phyloP scores from a whole-genome alignment of 768 basidiomycete species.

The Astraeus odoratus region DNA sequence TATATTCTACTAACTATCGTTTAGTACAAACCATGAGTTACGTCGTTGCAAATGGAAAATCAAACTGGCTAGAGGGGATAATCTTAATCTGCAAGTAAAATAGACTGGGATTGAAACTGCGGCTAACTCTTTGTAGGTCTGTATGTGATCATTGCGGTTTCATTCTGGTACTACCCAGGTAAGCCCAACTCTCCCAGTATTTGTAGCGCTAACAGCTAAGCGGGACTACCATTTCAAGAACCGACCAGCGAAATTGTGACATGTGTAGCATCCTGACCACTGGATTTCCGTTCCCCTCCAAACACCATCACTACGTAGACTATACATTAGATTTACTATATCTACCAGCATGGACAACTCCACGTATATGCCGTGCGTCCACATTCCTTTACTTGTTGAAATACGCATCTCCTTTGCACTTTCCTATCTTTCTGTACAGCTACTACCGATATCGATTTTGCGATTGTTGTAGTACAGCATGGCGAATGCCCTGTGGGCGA shows the following conservation, averaged over 20 bases:
- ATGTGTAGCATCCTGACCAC: too few species aligned
- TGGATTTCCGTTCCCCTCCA: too few species aligned
- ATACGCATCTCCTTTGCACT: too few species aligned
- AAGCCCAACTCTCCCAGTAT: background rate
- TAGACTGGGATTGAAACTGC: background rate
- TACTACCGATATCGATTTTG: too few species aligned
- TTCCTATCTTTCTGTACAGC: too few species aligned
- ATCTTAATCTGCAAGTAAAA: conserved; percentile 57
- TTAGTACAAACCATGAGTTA: conserved; percentile 79
- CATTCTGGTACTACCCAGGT: conserved; percentile 58
- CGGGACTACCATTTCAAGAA: conserved; percentile 12
- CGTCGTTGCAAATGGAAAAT: conserved; percentile 73
- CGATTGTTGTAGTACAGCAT: too few species aligned
- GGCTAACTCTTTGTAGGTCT: conserved; percentile 36
- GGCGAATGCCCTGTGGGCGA: too few species aligned
- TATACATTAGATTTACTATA: too few species aligned
- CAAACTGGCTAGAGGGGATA: conserved; percentile 79
- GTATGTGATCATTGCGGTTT: conserved; percentile 64
- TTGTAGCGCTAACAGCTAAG: background rate
- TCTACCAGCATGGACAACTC: too few species aligned
- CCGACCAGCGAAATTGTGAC: conserved; percentile 17
- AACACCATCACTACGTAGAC: too few species aligned
- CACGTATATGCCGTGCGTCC: too few species aligned
- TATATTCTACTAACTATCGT: conserved; percentile 10
- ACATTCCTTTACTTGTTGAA: too few species aligned